phyloP scores from a whole-genome alignment of 228 moss, liverwort and hornwort genomes.

The Sphagnum fallax region DNA sequence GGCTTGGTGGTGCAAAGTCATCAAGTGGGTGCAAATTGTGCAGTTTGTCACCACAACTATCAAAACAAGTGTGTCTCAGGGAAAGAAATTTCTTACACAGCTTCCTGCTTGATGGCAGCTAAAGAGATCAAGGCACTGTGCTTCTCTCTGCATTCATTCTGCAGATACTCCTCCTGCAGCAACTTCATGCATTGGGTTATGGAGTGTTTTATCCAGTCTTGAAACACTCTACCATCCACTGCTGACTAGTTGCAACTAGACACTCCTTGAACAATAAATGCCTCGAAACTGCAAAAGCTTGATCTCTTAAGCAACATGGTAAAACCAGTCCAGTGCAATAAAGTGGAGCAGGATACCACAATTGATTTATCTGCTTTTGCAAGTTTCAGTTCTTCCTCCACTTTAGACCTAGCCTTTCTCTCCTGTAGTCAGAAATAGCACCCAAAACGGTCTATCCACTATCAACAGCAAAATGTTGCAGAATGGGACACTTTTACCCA shows the following conservation, averaged over 20 bases:
- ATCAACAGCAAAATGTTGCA: too few species aligned
- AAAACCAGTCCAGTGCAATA: neutral
- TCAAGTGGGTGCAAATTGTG: too few species aligned
- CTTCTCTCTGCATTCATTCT: slow-evolving; percentile 20
- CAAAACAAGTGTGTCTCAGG: too few species aligned
- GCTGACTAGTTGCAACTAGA: too few species aligned
- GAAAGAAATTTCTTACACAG: slow-evolving; percentile 16
- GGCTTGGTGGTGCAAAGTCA: too few species aligned
- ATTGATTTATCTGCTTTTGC: slow-evolving; percentile 24
- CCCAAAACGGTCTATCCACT: too few species aligned
- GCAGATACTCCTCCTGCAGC: slow-evolving; percentile 31
- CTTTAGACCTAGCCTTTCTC: slow-evolving; percentile 15
- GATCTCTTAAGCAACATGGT: too few species aligned
- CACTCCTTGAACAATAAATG: too few species aligned
- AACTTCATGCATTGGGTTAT: neutral
- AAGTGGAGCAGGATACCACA: slow-evolving; percentile 11
- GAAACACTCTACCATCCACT: neutral
- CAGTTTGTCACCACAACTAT: too few species aligned
- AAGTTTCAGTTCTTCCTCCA: slow-evolving; percentile 39
- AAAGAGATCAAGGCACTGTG: slow-evolving; percentile 16
- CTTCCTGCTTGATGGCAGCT: slow-evolving; percentile 19
- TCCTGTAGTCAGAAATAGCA: slow-evolving; percentile 13
- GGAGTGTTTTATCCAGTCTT: neutral
- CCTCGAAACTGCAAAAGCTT: too few species aligned
- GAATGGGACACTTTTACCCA: too few species aligned